Conservation (phyloP, 805 yeast genomes). For the Saccharomycopsis sp. region DNA sequence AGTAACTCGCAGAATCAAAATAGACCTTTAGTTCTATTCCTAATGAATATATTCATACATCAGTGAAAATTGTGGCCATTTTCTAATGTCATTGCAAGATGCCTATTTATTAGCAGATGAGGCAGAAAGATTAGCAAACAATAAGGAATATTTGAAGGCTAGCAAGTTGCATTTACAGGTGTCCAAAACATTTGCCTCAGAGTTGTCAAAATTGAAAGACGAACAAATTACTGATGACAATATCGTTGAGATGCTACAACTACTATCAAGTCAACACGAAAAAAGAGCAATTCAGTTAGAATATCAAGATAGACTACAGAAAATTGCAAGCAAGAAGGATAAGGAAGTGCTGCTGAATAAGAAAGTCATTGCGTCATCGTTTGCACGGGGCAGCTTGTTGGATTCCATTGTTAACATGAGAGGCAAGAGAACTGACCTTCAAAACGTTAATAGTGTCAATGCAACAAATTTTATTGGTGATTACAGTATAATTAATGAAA, state of each 20-base stretch:
- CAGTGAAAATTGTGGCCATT: neutral
- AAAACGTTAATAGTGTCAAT: neutral
- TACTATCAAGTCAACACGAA: constrained; percentile 9
- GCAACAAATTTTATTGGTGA: constrained; percentile 9
- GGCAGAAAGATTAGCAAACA: constrained; percentile 4
- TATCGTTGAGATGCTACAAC: constrained; percentile 4
- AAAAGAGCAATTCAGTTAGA: constrained; percentile 7
- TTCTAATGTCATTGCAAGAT: constrained; percentile 7
- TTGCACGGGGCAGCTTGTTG: neutral
- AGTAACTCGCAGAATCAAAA: neutral
- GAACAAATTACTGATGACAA: constrained; percentile 9
- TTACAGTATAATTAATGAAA: constrained; percentile 17
- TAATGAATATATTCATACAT: neutral
- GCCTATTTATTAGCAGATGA: constrained; percentile 10
- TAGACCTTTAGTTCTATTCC: no score
- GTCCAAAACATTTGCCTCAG: neutral
- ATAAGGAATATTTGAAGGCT: constrained; percentile 2
- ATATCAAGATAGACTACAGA: neutral
- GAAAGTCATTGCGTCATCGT: no score
- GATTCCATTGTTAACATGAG: constrained; percentile 9
- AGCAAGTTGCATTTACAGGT: constrained; percentile 6
- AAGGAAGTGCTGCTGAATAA: neutral
- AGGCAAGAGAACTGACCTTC: neutral
- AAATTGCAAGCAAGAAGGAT: neutral
- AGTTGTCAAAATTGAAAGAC: neutral